Conservation (phyloP, 2,329 filamentous ascomycete genomes). For the Colletotrichum camelliae region DNA sequence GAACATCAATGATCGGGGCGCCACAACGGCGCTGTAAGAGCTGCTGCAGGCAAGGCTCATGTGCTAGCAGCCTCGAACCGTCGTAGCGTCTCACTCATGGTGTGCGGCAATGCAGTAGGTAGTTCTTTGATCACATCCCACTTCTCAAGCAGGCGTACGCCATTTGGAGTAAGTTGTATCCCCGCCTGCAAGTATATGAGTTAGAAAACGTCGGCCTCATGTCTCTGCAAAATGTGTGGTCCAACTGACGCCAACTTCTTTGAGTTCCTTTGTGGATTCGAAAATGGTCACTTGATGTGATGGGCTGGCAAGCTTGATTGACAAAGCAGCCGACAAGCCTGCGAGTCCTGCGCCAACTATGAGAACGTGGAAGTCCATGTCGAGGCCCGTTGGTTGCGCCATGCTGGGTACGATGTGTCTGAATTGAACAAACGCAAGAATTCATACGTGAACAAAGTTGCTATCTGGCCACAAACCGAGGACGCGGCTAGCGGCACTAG, state of each 20-base stretch:
- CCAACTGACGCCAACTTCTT: slow-evolving; percentile 8
- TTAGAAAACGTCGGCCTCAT: neutral
- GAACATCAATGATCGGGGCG: slow-evolving; percentile 49
- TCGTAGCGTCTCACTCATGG: slow-evolving; percentile 15
- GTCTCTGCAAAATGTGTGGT: neutral
- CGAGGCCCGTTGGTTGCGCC: neutral
- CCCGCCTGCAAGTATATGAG: neutral
- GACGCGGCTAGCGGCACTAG: neutral
- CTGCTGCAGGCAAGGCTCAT: neutral
- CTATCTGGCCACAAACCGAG: neutral
- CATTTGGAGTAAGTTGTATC: slow-evolving; percentile 13
- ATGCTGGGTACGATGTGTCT: neutral
- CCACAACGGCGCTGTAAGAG: neutral
- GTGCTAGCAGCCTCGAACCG: neutral
- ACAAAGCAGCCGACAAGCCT: neutral
- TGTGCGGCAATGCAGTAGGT: neutral
- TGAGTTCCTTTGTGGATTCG: slow-evolving; percentile 8
- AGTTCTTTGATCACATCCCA: neutral
- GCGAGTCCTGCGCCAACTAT: neutral
- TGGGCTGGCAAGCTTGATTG: neutral
- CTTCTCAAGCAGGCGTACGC: neutral
- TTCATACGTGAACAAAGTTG: neutral
- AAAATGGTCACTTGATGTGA: slow-evolving; percentile 11
- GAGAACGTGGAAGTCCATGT: neutral
- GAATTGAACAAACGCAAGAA: neutral